A percentile compares a stretch with the other conserved stretches of the same genome.
phyloP scores from a whole-genome alignment of 1,139 yeast genomes.

The Meyerozyma smithsonii region DNA sequence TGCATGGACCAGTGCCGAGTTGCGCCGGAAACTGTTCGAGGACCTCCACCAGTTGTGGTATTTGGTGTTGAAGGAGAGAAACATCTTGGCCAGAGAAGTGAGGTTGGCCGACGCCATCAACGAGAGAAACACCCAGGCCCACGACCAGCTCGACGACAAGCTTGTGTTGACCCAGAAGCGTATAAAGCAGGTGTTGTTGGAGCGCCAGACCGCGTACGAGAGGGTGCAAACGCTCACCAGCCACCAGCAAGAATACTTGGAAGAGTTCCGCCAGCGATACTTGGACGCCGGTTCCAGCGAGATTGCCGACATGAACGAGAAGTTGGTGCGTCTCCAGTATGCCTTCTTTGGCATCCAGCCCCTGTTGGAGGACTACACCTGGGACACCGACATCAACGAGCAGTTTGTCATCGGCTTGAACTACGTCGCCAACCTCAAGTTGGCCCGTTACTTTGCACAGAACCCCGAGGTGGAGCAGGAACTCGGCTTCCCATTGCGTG shows the following conservation, averaged over 20 bases:
- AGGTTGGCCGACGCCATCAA: conserved; percentile 36
- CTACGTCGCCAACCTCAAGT: conserved; percentile 63
- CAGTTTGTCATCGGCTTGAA: conserved; percentile 63
- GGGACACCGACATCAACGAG: conserved; percentile 48
- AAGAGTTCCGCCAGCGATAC: conserved; percentile 56
- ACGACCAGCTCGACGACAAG: conserved; percentile 31
- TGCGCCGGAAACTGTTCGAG: conserved; percentile 86
- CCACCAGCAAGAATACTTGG: conserved; percentile 44
- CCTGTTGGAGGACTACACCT: conserved; percentile 36
- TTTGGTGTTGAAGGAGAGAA: conserved; percentile 76
- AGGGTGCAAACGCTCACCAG: conserved; percentile 50
- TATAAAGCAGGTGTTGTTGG: conserved; percentile 82
- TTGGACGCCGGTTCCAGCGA: conserved; percentile 54
- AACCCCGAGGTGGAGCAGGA: conserved; percentile 16
- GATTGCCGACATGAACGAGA: conserved; percentile 58
- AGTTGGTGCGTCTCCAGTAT: conserved; percentile 70
- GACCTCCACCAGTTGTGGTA: conserved; percentile 93
- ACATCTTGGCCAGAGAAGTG: conserved; percentile 71
- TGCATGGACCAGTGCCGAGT: conserved; percentile 83
- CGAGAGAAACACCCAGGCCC: conserved; percentile 21
- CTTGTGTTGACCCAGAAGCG: conserved; percentile 43
- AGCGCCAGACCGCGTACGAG: conserved; percentile 71
- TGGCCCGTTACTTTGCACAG: conserved; percentile 26
- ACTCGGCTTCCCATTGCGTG: conserved; percentile 30
- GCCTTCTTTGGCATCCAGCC: conserved; percentile 76